Base-by-base conservation (phyloP, 805 yeast genomes). In the Lipomyces japonicus region DNA sequence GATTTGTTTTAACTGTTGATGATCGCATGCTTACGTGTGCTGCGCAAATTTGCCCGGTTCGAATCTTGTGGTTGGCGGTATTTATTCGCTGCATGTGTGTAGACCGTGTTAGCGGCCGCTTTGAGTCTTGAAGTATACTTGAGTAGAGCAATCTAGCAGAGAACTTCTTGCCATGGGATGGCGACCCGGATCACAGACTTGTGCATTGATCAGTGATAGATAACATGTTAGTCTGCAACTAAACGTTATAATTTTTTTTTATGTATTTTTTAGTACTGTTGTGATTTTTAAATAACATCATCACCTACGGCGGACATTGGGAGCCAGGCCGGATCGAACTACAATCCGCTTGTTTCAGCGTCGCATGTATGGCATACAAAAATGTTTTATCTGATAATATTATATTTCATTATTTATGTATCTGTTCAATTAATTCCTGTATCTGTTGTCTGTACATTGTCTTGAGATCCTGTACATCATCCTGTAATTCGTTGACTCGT, bases 391-490 rank as follows among this genome's bases (percentile, higher is more conserved):
- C n/a, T 14, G 34, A 30, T 14, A 14, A n/a, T 32, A 39, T 39
- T 7, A 23, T n/a, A n/a, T 32, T n/a, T n/a, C 16, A 16, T 36
- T 25, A 10, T n/a, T 65, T 72, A 57, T 82, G 86, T 60, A 84
- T 59, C 58, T 65, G 65, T 38, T 77, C 83, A 39, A 88, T 81
- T 78, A 91, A 75, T 58, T 90, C 93, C 65, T 86, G 95, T 39
- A 91, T 90, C 67, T 91, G 98, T 55, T 77, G 77, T 53, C 80
- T 75, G 66, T 88, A 77, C 72, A 93, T 72, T 41, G 86, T 95
- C 68, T 93, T 93, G 67, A 91, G 73, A 67, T 93, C 98, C 3
- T 73, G 76, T 16, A 93, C 91, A 63, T 93, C 98, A 5, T 95
- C 95, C 57, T 75, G 77, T 40, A 93, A 73, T 66, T 93, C 98